Percentiles rank a stretch among this genome's conserved stretches.
Evolutionary conservation across 305 asterid species (phyloP).

Genomic region (Striga hermonthica): DNA sequence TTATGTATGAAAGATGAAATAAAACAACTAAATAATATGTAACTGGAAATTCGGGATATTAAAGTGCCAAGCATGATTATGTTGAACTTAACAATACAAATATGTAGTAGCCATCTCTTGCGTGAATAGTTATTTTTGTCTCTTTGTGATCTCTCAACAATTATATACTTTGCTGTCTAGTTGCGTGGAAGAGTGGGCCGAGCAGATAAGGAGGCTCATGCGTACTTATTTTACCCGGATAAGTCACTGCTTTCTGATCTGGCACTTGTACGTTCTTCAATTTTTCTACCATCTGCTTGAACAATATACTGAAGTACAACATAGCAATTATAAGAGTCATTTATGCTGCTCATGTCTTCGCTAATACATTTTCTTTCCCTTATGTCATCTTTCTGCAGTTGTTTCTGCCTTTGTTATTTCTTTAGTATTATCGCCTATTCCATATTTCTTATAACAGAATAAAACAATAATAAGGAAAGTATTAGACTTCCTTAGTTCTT

Average conservation of each 20-base stretch:
- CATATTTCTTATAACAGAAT: no score
- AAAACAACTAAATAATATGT: no score
- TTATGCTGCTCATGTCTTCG: conserved; percentile 9
- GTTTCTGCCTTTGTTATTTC: conserved; percentile 10
- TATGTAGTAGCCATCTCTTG: conserved; percentile 11
- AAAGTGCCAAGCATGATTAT: background rate
- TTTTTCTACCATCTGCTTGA: conserved; percentile 24
- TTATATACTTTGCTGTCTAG: conserved; percentile 38
- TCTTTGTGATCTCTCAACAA: conserved; percentile 21
- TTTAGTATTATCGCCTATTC: background rate
- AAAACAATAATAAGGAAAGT: background rate
- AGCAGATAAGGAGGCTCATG: conserved; percentile 98
- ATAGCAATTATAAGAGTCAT: background rate
- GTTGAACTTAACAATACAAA: background rate
- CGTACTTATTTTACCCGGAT: conserved; percentile 83
- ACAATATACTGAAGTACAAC: conserved; percentile 20
- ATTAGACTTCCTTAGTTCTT: conserved; percentile 9
- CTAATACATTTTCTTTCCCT: conserved; percentile 13
- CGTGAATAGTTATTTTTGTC: conserved; percentile 24
- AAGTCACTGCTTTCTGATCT: conserved; percentile 84
- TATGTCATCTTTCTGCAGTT: no score
- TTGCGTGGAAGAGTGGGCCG: conserved; percentile 99
- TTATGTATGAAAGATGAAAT: no score
- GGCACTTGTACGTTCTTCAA: conserved; percentile 72
- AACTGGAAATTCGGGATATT: no score